These are phyloP conservation scores for Solanum bulbocastanum DNA, from an alignment of 257 asterid species.

Conservation along the genomic window DNA sequence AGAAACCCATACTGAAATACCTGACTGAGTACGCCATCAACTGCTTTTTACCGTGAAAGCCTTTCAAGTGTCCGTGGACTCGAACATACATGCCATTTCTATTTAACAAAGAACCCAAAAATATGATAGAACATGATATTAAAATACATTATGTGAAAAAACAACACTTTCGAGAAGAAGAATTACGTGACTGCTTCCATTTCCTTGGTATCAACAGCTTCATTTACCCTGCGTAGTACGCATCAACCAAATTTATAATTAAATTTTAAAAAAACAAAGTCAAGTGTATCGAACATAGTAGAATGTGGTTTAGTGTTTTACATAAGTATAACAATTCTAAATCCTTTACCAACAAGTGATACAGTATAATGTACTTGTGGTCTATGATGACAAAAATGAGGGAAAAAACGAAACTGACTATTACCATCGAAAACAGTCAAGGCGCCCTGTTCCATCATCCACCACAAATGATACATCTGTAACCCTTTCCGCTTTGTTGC, in stretches of 20 bases:
- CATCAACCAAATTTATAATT: not conserved
- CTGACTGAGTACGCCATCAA: slow-evolving; percentile 71
- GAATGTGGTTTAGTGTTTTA: not conserved
- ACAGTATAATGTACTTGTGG: not conserved
- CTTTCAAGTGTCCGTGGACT: slow-evolving; percentile 88
- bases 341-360: not conserved
- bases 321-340: not conserved
- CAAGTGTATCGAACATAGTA: not conserved
- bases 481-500: slow-evolving; percentile 45
- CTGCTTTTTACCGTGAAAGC: slow-evolving; percentile 73
- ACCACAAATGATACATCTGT: slow-evolving; percentile 64
- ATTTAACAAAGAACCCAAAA: slow-evolving; percentile 1
- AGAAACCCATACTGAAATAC: slow-evolving; percentile 19
- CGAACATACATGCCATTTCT: slow-evolving; percentile 81
- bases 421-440: slow-evolving; percentile 70
- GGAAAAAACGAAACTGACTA: not conserved
- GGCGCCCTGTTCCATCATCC: slow-evolving; percentile 91
- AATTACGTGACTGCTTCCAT: slow-evolving; percentile 57
- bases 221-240: slow-evolving; percentile 50
- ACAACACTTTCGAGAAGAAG: slow-evolving; percentile 5
- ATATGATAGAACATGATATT: not conserved
- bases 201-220: slow-evolving; percentile 54
- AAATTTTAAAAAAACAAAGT: not conserved
- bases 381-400: not conserved
- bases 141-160: not conserved